A percentile compares a stretch with the other conserved stretches of the same genome.
Conservation (phyloP, 2,329 filamentous ascomycete genomes). For the Cordyceps fumosorosea region DNA sequence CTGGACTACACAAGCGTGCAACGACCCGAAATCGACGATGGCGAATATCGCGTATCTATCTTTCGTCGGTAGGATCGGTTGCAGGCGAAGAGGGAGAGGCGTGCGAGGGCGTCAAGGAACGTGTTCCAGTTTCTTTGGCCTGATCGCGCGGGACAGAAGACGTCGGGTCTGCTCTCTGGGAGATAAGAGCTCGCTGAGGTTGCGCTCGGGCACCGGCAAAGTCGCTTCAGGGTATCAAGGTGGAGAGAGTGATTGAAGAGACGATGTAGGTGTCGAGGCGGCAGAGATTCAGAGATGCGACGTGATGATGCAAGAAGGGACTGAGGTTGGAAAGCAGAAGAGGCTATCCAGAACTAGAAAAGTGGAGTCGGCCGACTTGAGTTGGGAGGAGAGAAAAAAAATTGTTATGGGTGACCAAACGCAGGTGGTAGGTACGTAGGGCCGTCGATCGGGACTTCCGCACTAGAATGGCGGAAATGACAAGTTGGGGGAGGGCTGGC, state of each 20-base stretch:
- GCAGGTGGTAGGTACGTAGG: conserved; percentile 43
- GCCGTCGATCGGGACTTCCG: conserved; percentile 51
- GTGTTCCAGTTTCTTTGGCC: conserved; percentile 36
- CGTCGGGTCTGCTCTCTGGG: conserved; percentile 21
- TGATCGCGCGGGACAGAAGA: conserved; percentile 19
- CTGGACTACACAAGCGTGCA: conserved; percentile 23
- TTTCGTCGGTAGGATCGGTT: conserved; percentile 30
- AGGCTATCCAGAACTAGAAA: conserved; percentile 19
- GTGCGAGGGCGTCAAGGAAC: conserved; percentile 30
- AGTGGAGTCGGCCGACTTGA: conserved; percentile 17
- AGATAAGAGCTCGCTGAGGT: conserved; percentile 7
- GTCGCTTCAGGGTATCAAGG: conserved; percentile 10
- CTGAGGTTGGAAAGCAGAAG: conserved; percentile 1
- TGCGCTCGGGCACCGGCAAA: conserved; percentile 10
- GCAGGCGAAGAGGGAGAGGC: conserved; percentile 19
- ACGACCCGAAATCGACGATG: conserved; percentile 12
- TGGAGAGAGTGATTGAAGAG: conserved; percentile 11
- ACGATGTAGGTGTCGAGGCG: conserved; percentile 8
- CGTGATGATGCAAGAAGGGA: conserved; percentile 4
- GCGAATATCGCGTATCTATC: conserved; percentile 15
- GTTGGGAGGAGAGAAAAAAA: background rate
- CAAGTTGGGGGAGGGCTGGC: conserved; percentile 46
- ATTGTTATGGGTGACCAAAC: conserved; percentile 37
- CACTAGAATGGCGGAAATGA: conserved; percentile 43
- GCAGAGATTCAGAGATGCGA: background rate